Evolutionary conservation across 495 filamentous ascomycete species (phyloP).

Genomic region (Penicillium odoratum): DNA sequence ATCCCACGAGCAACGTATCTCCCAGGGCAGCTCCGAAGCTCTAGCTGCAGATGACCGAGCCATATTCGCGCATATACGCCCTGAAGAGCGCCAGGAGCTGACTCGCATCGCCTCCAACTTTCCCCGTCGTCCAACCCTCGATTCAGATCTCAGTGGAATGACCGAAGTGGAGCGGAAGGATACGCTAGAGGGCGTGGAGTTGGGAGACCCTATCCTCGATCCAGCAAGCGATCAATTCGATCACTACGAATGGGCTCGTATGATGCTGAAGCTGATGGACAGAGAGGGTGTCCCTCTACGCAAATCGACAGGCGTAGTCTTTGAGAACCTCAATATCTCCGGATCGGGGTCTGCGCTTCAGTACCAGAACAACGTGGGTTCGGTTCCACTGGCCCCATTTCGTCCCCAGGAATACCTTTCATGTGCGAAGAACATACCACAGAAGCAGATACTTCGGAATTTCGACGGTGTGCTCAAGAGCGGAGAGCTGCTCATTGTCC

Average conservation of each 20-base stretch:
- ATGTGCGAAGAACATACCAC: constrained; percentile 24
- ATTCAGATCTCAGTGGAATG: constrained; percentile 26
- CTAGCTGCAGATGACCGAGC: constrained; percentile 19
- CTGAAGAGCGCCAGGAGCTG: constrained; percentile 37
- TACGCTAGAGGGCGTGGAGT: constrained; percentile 43
- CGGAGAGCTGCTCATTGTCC: constrained; percentile 82
- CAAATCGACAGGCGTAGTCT: constrained; percentile 45
- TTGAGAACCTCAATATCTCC: constrained; percentile 54
- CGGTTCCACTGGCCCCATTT: constrained; percentile 49
- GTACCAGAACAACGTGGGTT: constrained; percentile 56
- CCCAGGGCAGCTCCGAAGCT: constrained; percentile 19
- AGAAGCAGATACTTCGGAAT: constrained; percentile 43
- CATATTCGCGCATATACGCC: constrained; percentile 37
- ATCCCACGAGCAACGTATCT: constrained; percentile 13
- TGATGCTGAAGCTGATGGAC: constrained; percentile 44
- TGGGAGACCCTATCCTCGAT: constrained; percentile 55
- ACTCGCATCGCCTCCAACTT: constrained; percentile 42
- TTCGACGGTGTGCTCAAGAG: constrained; percentile 48
- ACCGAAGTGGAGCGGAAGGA: constrained; percentile 37
- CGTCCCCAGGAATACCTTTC: constrained; percentile 46
- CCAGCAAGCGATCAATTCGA: constrained; percentile 57
- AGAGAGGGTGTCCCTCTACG: constrained; percentile 42
- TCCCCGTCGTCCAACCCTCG: constrained; percentile 28
- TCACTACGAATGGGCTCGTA: constrained; percentile 57
- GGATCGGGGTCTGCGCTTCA: constrained; percentile 56